A percentile compares a stretch with the other conserved stretches of the same genome.
Evolutionary conservation across 345 rosid species (phyloP).

Genomic region (Ceriops zippeliana): DNA sequence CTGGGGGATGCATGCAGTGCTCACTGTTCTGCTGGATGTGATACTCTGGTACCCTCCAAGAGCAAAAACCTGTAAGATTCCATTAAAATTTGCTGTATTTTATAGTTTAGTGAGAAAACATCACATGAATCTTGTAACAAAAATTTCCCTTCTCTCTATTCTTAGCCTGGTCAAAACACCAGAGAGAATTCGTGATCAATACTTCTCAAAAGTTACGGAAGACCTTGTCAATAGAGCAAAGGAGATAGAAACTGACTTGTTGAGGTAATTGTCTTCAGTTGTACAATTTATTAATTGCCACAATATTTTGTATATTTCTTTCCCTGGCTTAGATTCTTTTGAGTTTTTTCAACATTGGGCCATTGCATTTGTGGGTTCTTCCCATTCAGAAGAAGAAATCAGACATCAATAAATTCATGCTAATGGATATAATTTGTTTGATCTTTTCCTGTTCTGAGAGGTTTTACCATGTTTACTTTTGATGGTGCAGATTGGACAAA

Average conservation of each 20-base stretch:
- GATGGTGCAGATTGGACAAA: slow-evolving; percentile 64
- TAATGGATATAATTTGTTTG: no score
- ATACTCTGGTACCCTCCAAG: slow-evolving; percentile 20
- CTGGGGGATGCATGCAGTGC: slow-evolving; percentile 70
- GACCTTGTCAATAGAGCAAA: slow-evolving; percentile 43
- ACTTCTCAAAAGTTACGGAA: slow-evolving; percentile 54
- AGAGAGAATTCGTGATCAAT: slow-evolving; percentile 40
- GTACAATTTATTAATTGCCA: not conserved
- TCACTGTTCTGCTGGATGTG: slow-evolving; percentile 27
- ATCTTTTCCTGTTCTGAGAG: not conserved
- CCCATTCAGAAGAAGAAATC: no score
- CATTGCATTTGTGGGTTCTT: no score
- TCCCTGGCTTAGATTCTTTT: not conserved
- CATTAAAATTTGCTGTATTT: not conserved
- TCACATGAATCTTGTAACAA: not conserved
- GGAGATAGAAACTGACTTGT: slow-evolving; percentile 53
- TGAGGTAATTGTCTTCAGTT: slow-evolving; percentile 41
- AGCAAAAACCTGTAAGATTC: slow-evolving; percentile 51
- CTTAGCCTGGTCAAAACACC: slow-evolving; percentile 35
- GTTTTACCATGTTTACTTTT: not conserved
- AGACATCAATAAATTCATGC: no score
- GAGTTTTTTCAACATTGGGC: not conserved
- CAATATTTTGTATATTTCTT: not conserved
- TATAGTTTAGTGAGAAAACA: not conserved
- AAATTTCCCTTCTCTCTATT: not conserved